Conservation (phyloP, 495 filamentous ascomycete species). For the Podospora anserina region DNA sequence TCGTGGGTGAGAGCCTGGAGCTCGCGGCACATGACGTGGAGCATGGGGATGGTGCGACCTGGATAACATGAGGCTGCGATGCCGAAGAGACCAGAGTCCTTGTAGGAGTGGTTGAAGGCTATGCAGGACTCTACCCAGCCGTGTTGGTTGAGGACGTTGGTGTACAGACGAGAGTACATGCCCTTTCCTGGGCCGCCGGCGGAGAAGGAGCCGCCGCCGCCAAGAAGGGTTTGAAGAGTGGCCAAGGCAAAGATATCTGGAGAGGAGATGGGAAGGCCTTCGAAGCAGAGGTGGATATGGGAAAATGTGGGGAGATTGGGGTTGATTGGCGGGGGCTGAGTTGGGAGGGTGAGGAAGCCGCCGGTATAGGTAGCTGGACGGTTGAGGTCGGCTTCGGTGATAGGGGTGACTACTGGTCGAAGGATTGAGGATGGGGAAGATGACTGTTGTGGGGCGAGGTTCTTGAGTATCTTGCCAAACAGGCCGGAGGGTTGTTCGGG, state of each 20-base stretch:
- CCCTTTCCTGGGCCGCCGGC: conserved; percentile 97
- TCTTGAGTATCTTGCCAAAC: conserved; percentile 83
- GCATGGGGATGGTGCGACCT: conserved; percentile 68
- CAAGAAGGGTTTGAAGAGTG: conserved; percentile 93
- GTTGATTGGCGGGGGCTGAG: conserved; percentile 70
- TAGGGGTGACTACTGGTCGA: conserved; percentile 36
- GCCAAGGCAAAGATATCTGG: conserved; percentile 94
- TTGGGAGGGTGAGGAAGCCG: conserved; percentile 81
- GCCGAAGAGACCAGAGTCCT: conserved; percentile 90
- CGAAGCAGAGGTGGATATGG: conserved; percentile 92
- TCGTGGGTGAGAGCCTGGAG: conserved; percentile 73
- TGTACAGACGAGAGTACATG: conserved; percentile 97
- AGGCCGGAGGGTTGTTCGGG: conserved; percentile 54
- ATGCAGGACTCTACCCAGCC: conserved; percentile 94
- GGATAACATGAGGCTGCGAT: conserved; percentile 85
- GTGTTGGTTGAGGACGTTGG: conserved; percentile 94
- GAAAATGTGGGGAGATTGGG: conserved; percentile 77
- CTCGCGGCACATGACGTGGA: conserved; percentile 92
- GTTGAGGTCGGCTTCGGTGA: conserved; percentile 55
- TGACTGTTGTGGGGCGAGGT: conserved; percentile 63
- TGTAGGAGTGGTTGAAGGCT: conserved; percentile 96
- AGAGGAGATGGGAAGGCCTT: conserved; percentile 85
- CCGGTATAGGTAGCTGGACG: conserved; percentile 85
- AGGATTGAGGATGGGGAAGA: conserved; percentile 57
- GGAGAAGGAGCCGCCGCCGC: conserved; percentile 95